A percentile compares a stretch with the other conserved stretches of the same genome.
These are phyloP conservation scores for Guadua angustifolia DNA, from an alignment of 176 grass and related monocot genomes.

Conservation along the genomic window DNA sequence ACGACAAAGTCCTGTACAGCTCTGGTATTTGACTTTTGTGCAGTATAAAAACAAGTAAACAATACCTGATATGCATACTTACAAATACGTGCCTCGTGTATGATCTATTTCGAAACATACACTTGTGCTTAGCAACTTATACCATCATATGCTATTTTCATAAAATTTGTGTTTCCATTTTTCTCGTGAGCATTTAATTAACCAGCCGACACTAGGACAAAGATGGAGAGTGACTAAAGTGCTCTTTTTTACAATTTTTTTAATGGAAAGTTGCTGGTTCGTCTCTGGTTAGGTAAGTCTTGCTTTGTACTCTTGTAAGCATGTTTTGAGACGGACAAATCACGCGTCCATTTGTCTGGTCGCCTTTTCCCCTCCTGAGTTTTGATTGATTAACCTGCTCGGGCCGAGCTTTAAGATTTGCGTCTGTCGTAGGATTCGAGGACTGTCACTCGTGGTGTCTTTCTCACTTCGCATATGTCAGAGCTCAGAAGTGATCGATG, in stretches of 20 bases:
- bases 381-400: constrained; percentile 36
- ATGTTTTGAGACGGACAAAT: constrained; percentile 32
- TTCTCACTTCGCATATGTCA: constrained; percentile 6
- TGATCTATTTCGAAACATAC: neutral
- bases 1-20: neutral
- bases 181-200: neutral
- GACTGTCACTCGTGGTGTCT: neutral
- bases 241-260: neutral
- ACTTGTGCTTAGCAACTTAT: neutral
- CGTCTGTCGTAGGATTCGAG: neutral
- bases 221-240: constrained; percentile 41
- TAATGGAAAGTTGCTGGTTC: constrained; percentile 19
- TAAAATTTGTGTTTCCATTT: neutral
- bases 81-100: neutral
- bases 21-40: constrained; percentile 51
- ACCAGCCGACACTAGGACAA: constrained; percentile 44
- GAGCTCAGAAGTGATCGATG: constrained; percentile 31
- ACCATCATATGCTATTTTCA: neutral
- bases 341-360: constrained; percentile 35
- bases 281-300: constrained; percentile 38
- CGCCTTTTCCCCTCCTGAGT: neutral
- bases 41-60: constrained; percentile 24
- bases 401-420: constrained; percentile 12
- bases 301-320: constrained; percentile 46
- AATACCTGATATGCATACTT: constrained; percentile 13